Evolutionary conservation across 345 rosid genomes (phyloP), one percentile per base, ranked within the genome.

Genomic region (Pistacia vera): DNA sequence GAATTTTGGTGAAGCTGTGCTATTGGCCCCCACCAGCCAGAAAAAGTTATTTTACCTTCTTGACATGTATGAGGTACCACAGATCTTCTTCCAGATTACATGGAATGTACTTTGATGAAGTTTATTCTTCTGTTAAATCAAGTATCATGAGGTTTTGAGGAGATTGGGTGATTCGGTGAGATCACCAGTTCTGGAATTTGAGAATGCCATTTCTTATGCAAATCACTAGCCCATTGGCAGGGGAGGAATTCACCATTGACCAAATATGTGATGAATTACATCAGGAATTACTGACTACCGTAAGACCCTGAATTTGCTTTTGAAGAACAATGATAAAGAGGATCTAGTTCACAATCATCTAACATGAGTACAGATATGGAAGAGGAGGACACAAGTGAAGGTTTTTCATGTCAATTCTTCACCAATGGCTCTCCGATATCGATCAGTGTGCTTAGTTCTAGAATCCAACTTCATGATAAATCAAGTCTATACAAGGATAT

Each of bases 1-100:
- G 33, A 91, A 90, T 77, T 95, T 95, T 68, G 98, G 90, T 13
- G 94, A 91, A 78, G 98, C 98, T 33, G 84, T 93, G 65, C 91
- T 14, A 89, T 95, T 20, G 93, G 97, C 46, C 90, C 97, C 25
- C 90, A 90, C 55, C 86, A 85, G 30, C 97, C 96, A 0, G 98
- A 91, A 81, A 91, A 93, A 93, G 73, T 36, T 95, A 77, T 84
- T 85, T 51, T 22, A 22, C 25, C 25, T 22, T 22, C 25, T 22
- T 22, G 25, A 22, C 25, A 95, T 95, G 98, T 95, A 93, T 13
- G 97, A 93, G 85, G 85, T 90, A 54, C 77, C 89, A 35, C 86
- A 1, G 94, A 89, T 76, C 92, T 90, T 60, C 84, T 83, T 77
- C 92, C 89, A 3, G 95, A 91, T 62, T 22, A 22, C 25, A 22